Evolutionary conservation across 176 grass and related monocot genomes (phyloP).

Genomic region (Pontederia crassipes): DNA sequence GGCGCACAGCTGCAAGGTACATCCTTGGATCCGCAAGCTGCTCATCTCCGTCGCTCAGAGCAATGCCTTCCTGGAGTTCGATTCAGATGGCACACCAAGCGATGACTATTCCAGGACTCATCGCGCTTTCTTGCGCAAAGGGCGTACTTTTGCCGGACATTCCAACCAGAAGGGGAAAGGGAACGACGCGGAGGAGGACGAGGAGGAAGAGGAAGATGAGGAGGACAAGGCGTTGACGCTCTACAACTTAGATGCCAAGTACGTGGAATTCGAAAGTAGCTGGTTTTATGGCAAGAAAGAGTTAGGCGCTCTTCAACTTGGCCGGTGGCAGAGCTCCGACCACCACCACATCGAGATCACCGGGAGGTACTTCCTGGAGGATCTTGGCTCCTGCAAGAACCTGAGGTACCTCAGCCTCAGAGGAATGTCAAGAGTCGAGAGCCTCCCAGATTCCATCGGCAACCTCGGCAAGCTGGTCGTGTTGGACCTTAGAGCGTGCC

Average conservation of each 20-base stretch:
- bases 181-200: too few species aligned
- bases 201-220: too few species aligned
- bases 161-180: background rate
- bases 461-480: slow-evolving; percentile 27
- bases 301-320: slow-evolving; percentile 19
- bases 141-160: background rate
- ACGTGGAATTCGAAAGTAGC: slow-evolving; percentile 4
- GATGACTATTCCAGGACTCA: slow-evolving; percentile 15
- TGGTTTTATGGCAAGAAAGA: slow-evolving; percentile 16
- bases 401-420: slow-evolving; percentile 28
- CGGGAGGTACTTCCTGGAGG: slow-evolving; percentile 5
- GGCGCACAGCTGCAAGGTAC: slow-evolving; percentile 12
- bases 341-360: background rate
- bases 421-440: slow-evolving; percentile 10
- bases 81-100: slow-evolving; percentile 1
- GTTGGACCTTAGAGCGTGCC: too few species aligned
- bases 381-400: background rate
- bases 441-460: slow-evolving; percentile 45
- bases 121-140: slow-evolving; percentile 10
- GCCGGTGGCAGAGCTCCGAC: slow-evolving; percentile 11
- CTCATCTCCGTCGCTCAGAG: slow-evolving; percentile 15
- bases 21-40: slow-evolving; percentile 14
- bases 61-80: slow-evolving; percentile 20
- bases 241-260: slow-evolving; percentile 14
- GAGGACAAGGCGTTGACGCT: background rate